A percentile compares a stretch with the other conserved stretches of the same genome.
Conservation (phyloP, 805 yeast species). For the Alloascoidea africana region DNA sequence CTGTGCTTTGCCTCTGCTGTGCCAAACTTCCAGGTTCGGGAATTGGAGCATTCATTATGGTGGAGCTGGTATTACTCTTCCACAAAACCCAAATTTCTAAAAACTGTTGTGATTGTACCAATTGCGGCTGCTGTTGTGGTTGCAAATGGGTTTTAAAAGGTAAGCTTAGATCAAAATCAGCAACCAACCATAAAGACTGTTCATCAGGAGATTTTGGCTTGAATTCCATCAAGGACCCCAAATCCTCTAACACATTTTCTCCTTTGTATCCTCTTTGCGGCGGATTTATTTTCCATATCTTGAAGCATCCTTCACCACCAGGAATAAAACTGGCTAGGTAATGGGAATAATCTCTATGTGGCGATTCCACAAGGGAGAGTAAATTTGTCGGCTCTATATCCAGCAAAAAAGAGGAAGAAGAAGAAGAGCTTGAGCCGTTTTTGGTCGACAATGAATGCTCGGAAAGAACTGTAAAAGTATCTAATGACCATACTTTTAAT, state of each 20-base stretch:
- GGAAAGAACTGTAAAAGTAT: constrained; percentile 16
- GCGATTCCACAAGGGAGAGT: too few species aligned
- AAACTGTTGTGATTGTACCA: constrained; percentile 3
- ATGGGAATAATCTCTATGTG: too few species aligned
- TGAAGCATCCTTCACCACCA: not conserved
- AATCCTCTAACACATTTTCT: constrained; percentile 12
- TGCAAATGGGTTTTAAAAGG: too few species aligned
- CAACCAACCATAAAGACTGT: constrained; percentile 30
- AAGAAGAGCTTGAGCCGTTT: constrained; percentile 11
- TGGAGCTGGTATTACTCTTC: constrained; percentile 48
- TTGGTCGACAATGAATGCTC: constrained; percentile 8
- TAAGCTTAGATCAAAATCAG: constrained; percentile 26
- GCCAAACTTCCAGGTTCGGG: too few species aligned
- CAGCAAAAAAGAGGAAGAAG: constrained; percentile 17
- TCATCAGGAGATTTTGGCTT: constrained; percentile 18
- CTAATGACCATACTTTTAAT: constrained; percentile 46
- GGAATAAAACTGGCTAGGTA: not conserved
- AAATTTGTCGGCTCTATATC: constrained; percentile 13
- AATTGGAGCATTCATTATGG: constrained; percentile 22
- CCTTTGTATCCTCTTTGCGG: too few species aligned
- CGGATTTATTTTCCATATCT: too few species aligned
- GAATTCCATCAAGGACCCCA: constrained; percentile 16
- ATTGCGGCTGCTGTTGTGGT: too few species aligned
- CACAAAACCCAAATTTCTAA: constrained; percentile 31
- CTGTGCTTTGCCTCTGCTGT: too few species aligned